These are phyloP conservation scores for Nasturtium officinale DNA, from an alignment of 345 rosid species.

Conservation along the genomic window DNA sequence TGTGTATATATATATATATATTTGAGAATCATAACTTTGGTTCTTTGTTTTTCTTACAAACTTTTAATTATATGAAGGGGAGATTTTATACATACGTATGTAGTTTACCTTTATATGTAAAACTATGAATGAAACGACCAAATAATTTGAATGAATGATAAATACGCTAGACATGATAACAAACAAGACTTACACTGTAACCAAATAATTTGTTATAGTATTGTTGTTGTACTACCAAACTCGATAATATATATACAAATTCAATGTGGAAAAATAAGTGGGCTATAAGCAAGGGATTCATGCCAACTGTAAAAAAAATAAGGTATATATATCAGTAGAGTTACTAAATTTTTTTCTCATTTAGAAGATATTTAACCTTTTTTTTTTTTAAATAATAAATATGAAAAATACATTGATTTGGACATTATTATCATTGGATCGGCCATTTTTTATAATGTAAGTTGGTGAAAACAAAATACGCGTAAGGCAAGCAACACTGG, in stretches of 20 bases:
- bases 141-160: too few relatives aligned
- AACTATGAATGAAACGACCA: background rate
- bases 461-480: background rate
- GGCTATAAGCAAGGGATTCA: background rate
- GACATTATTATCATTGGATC: background rate
- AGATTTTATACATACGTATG: background rate
- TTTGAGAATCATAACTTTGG: background rate
- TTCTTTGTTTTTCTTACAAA: background rate
- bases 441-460: background rate
- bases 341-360: background rate
- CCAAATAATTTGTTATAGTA: background rate
- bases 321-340: background rate
- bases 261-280: background rate
- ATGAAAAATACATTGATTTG: background rate
- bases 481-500: background rate
- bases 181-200: too few relatives aligned
- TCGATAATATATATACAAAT: background rate
- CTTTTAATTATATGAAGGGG: too few relatives aligned
- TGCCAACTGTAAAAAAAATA: background rate
- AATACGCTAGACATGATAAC: too few relatives aligned
- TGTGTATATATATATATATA: too few relatives aligned
- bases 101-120: background rate
- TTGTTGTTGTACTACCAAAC: background rate
- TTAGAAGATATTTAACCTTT: too few relatives aligned
- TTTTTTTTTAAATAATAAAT: too few relatives aligned